These are phyloP conservation scores for Carex parvula DNA, from an alignment of 176 grass and related monocot species.

Conservation along the genomic window DNA sequence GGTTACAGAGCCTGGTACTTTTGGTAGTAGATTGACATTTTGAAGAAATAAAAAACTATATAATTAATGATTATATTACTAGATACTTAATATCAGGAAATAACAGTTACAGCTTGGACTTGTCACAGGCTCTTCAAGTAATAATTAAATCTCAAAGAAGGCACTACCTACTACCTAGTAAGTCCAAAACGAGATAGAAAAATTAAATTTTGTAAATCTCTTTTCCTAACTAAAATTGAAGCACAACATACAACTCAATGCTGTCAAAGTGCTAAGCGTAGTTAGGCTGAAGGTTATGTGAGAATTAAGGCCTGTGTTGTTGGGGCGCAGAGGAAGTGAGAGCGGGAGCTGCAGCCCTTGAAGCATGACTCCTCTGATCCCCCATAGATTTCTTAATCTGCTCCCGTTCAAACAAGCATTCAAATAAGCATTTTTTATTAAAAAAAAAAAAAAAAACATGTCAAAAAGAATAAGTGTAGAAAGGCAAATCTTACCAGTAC, in stretches of 20 bases:
- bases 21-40: background rate
- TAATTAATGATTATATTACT: background rate
- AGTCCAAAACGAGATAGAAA: background rate
- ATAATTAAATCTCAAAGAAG: background rate
- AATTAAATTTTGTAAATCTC: background rate
- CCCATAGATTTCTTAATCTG: constrained; percentile 28
- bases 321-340: constrained; percentile 2
- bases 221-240: background rate
- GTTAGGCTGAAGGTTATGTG: background rate
- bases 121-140: background rate
- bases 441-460: background rate
- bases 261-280: background rate
- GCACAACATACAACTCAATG: background rate
- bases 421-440: background rate
- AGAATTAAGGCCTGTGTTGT: constrained; percentile 24
- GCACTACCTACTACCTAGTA: background rate
- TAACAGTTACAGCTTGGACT: background rate
- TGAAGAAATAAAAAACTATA: background rate
- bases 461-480: background rate
- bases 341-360: background rate
- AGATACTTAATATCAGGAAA: background rate
- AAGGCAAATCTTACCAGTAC: constrained; percentile 44
- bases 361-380: constrained; percentile 4
- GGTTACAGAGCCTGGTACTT: background rate
- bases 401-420: background rate